Base-by-base conservation (phyloP, 495 filamentous ascomycete species). In the Paragyromitra xinjiangensis region DNA sequence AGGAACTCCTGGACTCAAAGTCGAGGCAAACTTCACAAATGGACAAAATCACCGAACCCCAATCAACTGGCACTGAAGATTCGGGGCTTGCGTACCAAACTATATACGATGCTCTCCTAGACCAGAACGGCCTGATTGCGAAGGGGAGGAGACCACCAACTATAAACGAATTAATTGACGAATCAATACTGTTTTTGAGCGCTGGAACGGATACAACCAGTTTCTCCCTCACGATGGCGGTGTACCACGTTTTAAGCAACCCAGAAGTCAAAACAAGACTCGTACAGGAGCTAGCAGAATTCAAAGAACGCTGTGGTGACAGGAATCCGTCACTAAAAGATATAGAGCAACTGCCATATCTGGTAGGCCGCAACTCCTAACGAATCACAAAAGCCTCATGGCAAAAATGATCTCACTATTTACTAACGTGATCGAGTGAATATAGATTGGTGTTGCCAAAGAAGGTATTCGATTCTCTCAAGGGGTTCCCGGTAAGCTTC, bases 301-400 rank as follows among this genome's bases (percentile, higher is more conserved):
- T 71, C 26, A 71, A 63, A 16, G 69, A 63, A 19, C 58, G 2
- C 48, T 75, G 3, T 83, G 84, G 80, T 11, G 50, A 73, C 9
- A 39, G 26, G 4, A 50, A 56, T 0, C 84, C 83, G 1, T 34
- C 58, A 29, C 65, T 81, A 5, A 78, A 80, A 8, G 67, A 78
- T 4, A 71, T 86, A 14, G 84, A 85, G 64, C 75, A 55, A 22
- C 69, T 84, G 8, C 80, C 82, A 0, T 84, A 84, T 69, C 66
- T 85, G 1, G 71, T 74, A 61, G 71, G 66, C 11, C 5, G 0
- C 8, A 19, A 1, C 6, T 24, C 16, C 37, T n/a, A 12, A 0
- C 7, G 24, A n/a, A 55, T 0, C 29, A 3, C 29, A 19, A 7
- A 11, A 8, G 19, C n/a, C 6, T 55, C 19, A 2, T 7, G 6